Evolutionary conservation across 2,329 filamentous ascomycete species (phyloP).

Genomic region (Cladobotryum protrusum): DNA sequence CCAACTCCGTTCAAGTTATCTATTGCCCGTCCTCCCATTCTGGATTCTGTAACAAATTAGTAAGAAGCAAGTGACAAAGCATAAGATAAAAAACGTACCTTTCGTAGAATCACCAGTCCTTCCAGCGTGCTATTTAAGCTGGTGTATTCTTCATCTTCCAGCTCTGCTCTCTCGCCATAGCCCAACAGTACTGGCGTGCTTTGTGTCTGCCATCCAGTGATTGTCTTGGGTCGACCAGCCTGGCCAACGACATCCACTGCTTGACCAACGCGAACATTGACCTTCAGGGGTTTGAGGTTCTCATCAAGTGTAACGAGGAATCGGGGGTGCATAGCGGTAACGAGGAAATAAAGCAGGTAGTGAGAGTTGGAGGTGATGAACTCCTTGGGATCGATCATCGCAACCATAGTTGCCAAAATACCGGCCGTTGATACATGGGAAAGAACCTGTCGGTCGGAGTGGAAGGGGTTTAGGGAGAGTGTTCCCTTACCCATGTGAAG

Average conservation of each 20-base stretch:
- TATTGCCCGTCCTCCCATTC: constrained; percentile 36
- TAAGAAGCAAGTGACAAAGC: not conserved
- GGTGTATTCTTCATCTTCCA: constrained; percentile 97
- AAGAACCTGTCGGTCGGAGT: constrained; percentile 93
- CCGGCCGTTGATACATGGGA: constrained; percentile 87
- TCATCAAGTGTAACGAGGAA: constrained; percentile 97
- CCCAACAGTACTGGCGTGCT: constrained; percentile 93
- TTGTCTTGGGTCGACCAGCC: constrained; percentile 95
- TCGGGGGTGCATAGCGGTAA: constrained; percentile 92
- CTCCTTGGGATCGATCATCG: constrained; percentile 92
- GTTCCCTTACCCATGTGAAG: constrained; percentile 99
- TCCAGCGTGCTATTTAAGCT: constrained; percentile 86
- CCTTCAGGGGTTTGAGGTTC: constrained; percentile 84
- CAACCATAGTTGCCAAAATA: constrained; percentile 81
- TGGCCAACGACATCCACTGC: constrained; percentile 97
- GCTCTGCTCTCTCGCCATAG: constrained; percentile 91
- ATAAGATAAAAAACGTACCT: constrained; percentile 54
- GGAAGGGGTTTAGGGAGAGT: constrained; percentile 94
- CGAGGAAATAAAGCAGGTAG: constrained; percentile 95
- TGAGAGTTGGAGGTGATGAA: constrained; percentile 65
- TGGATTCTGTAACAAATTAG: constrained; percentile 26
- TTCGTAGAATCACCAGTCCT: constrained; percentile 90
- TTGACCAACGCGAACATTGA: constrained; percentile 95
- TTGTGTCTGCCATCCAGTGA: constrained; percentile 99
- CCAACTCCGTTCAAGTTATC: constrained; percentile 9